Conservation (phyloP, 106 monocot species). For the Cymbidium sinense region DNA sequence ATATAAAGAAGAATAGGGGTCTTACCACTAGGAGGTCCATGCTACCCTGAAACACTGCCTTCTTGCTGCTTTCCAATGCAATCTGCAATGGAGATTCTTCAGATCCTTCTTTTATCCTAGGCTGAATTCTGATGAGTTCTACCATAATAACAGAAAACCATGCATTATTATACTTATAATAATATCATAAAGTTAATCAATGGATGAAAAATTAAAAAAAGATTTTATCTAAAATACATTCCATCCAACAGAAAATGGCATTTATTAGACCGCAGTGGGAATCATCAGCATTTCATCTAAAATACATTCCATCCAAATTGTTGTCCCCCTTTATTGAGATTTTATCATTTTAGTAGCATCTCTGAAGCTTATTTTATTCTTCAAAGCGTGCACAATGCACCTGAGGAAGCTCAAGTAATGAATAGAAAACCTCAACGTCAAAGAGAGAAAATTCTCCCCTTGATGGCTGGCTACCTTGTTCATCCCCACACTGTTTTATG, state of each 20-base stretch:
- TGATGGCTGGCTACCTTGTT: no score
- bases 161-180: neutral
- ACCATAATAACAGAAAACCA: constrained; percentile 12
- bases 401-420: neutral
- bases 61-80: constrained; percentile 77
- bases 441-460: neutral
- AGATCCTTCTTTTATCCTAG: constrained; percentile 22
- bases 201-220: neutral
- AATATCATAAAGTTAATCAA: neutral
- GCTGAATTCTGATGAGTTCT: constrained; percentile 47
- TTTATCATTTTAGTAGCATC: no score
- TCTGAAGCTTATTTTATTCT: no score
- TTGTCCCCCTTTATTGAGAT: no score
- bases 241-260: no score
- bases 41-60: constrained; percentile 63
- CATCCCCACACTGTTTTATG: neutral
- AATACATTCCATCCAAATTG: no score
- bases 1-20: neutral
- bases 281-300: no score
- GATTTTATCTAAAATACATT: neutral
- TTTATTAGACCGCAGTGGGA: no score
- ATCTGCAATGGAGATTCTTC: constrained; percentile 54
- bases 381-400: no score
- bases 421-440: neutral
- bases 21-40: constrained; percentile 81